Evolutionary conservation across 768 basidiomycete species (phyloP), one percentile per base, ranked within the genome.

Genomic region (Boletus subcaerulescens): DNA sequence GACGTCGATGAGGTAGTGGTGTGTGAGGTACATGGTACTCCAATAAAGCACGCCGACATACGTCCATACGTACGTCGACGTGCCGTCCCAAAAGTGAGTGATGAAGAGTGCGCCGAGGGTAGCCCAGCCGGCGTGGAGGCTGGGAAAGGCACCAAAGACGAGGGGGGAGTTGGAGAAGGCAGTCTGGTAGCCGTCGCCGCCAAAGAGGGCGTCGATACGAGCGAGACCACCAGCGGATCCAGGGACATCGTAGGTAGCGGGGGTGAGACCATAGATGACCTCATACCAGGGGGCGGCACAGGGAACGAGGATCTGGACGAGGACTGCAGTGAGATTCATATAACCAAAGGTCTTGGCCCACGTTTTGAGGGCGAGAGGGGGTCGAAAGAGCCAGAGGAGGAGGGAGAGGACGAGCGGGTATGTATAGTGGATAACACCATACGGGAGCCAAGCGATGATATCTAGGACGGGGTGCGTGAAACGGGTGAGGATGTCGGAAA

Each of bases 241-340:
- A 44, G 83, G 84, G 81, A 96, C 94, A 45, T 76, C 75, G 76
- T 98, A 98, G 64, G 93, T 83, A 32, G 97, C 97, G 0, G 97
- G 97, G 0, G 92, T 96, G 36, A 98, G 84, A 1, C 97, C 97
- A 68, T 98, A 87, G 60, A 97, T 92, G 63, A 98, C 81, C 67
- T 98, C 96, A 72, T 98, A 99, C 97, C 97, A 89, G 6, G 97
- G 97, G 1, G 97, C 87, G 1, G 96, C 86, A 65, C 94, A 97
- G 0, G 96, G 97, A 53, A 98, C 80, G 35, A 91, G 65, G 65
- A 97, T 86, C 69, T 98, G 96, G 53, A 85, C 80, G 64, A 94
- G 71, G 33, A 98, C 97, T 2, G 94, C 96, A 12, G 80, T 73
- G 51, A 95, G 77, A 73, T 93, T 98, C 83, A 98, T 84, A 73